Evolutionary conservation across 441 rosid species (phyloP), one percentile per base, ranked within the genome.

Genomic region (Brassica hybrid): DNA sequence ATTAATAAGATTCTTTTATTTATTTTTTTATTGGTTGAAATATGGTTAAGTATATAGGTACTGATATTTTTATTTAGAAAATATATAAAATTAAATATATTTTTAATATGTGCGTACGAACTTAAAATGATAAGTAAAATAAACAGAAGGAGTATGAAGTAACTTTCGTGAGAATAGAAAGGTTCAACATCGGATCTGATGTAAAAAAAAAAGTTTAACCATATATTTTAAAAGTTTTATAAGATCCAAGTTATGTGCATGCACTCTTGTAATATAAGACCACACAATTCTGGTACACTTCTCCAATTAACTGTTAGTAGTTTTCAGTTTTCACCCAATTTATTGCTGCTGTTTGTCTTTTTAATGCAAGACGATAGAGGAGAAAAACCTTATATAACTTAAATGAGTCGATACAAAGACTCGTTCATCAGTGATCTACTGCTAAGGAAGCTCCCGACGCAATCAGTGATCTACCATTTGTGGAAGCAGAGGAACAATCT

Each of bases 191-290:
- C 14, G 7, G 17, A 45, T 45, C 54, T 45, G 54, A 13, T 45
- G 54, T 45, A 21, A 21, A 13, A 45, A 45, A 45, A 3, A 45
- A 45, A 45, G 16, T 45, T 45, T 45, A 7, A 45, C 54, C 17
- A 12, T 8, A 17, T 54, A 54, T 54, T 58, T 14, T 7, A 65
- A 9, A 38, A 41, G 18, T 19, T 30, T 67, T 66, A 68, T 68
- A 60, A 18, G 62, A 67, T 75, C 78, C 61, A 67, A 75, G 71
- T 12, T 27, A 38, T 65, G 77, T 56, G 65, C 65, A 74, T 74
- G 71, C 65, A 56, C 56, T 56, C 54, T 64, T 61, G 48, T 27
- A 9, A 36, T 70, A 21, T 21, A 21, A 21, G 23, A 21, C 23
- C 23, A 21, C 23, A 21, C 36, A 32, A 21, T 21, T 21, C 23